Base-by-base conservation (phyloP, 139 green algal species). In the Chlorella sp. region DNA sequence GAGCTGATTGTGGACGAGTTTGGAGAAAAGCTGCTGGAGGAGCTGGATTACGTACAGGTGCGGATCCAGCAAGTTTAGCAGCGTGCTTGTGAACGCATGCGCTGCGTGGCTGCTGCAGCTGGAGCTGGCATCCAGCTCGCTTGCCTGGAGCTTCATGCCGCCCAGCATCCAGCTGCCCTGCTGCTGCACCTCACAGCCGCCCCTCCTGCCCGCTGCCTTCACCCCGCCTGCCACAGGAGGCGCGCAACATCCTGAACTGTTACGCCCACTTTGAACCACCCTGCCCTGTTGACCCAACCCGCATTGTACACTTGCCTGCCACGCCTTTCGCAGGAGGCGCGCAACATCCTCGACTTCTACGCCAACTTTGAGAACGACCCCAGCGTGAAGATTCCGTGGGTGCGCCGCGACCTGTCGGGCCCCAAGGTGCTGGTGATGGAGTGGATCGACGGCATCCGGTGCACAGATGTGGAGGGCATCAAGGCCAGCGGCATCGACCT, bases 1-100 rank as follows among this genome's bases (percentile, higher is more conserved):
- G 90, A 98, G 93, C 94, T 99, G 68, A 98, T 99, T 82, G 95
- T 99, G 60, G 98, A 99, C 88, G 98, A 99, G 93, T 99, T 99
- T 91, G 98, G 96, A 0, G 94, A 99, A 93, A 99, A 99, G 91
- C 90, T 99, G 62, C 91, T 99, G 81, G 97, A 99, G 91, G 97
- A 99, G 92, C 92, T 99, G 88, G 97, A 99, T 89, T 99, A 99
- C 87, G 84, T 89, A 83, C 94, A 98, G 51, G 51, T 60, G 51
- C 11, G 11, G 44, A 11, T 55, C 7, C 44, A 60, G 51, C 15
- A 15, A 60, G 13, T 60, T 60, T n/a, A n/a, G n/a, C n/a, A n/a
- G n/a, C n/a, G n/a, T n/a, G n/a, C n/a, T n/a, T n/a, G n/a, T n/a
- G n/a, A n/a, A n/a, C n/a, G n/a, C n/a, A n/a, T n/a, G n/a, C n/a